Evolutionary conservation across 768 basidiomycete species (phyloP).

Genomic region (Suillus brevipes): DNA sequence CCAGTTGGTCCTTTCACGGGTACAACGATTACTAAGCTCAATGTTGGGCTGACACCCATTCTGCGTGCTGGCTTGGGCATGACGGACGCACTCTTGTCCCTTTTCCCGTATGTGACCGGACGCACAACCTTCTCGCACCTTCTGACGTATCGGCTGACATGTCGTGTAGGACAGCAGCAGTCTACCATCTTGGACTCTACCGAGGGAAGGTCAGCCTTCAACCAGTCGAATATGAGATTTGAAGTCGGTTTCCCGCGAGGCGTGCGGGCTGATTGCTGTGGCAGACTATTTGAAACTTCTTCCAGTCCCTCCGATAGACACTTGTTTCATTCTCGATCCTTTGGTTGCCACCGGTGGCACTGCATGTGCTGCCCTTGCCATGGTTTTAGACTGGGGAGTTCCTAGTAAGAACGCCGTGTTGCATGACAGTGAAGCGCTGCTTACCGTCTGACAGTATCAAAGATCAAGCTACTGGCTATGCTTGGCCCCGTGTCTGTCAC

Average conservation of each 20-base stretch:
- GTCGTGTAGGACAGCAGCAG: constrained; percentile 61
- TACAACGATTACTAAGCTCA: constrained; percentile 66
- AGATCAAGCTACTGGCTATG: constrained; percentile 81
- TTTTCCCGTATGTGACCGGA: constrained; percentile 72
- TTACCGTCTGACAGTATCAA: constrained; percentile 43
- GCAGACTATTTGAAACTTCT: constrained; percentile 92
- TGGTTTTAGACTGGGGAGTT: constrained; percentile 86
- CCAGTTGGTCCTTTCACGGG: constrained; percentile 83
- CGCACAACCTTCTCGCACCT: constrained; percentile 6
- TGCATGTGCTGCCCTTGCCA: constrained; percentile 80
- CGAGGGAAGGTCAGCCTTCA: constrained; percentile 85
- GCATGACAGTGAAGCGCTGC: background rate
- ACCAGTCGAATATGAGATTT: constrained; percentile 81
- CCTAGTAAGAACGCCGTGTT: constrained; percentile 44
- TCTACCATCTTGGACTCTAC: constrained; percentile 90
- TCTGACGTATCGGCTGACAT: constrained; percentile 3
- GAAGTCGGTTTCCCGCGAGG: background rate
- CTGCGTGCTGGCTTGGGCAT: constrained; percentile 92
- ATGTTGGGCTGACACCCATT: constrained; percentile 87
- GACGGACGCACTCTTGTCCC: constrained; percentile 80
- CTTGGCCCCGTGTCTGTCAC: too few species aligned
- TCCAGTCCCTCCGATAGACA: constrained; percentile 69
- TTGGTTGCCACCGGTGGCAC: constrained; percentile 95
- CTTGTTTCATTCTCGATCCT: constrained; percentile 88
- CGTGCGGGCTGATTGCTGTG: background rate